A percentile compares a stretch with the other conserved stretches of the same genome.
These are phyloP conservation scores for Boletus mariae DNA, from an alignment of 1,284 basidiomycete genomes.

Conservation along the genomic window DNA sequence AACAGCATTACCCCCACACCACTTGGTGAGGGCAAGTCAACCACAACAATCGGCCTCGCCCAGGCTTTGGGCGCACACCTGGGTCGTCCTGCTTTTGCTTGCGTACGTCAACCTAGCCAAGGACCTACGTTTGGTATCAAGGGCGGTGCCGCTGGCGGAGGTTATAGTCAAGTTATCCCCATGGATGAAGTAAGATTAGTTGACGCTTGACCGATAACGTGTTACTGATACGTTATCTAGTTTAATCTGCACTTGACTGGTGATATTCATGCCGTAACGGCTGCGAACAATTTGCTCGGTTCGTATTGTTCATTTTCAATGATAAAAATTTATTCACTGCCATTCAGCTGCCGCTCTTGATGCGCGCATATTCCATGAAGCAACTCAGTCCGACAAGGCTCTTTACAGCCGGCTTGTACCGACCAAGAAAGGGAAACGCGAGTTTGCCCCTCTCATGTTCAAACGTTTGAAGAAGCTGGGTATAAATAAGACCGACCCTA, in stretches of 20 bases:
- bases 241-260: slow-evolving; percentile 97
- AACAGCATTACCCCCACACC: slow-evolving; percentile 94
- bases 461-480: slow-evolving; percentile 94
- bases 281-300: slow-evolving; percentile 95
- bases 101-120: slow-evolving; percentile 98
- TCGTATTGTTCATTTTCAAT: slow-evolving; percentile 13
- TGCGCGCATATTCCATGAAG: slow-evolving; percentile 98
- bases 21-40: slow-evolving; percentile 97
- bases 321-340: slow-evolving; percentile 8
- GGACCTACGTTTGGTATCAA: slow-evolving; percentile 99
- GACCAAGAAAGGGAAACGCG: slow-evolving; percentile 90
- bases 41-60: slow-evolving; percentile 95
- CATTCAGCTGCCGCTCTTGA: slow-evolving; percentile 86
- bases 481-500: slow-evolving; percentile 92
- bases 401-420: slow-evolving; percentile 93
- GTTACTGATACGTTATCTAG: slow-evolving; percentile 35
- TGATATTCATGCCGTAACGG: slow-evolving; percentile 97
- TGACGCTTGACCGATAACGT: neutral
- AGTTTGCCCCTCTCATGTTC: slow-evolving; percentile 95
- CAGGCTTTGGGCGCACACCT: slow-evolving; percentile 97
- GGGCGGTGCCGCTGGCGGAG: slow-evolving; percentile 97
- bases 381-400: slow-evolving; percentile 93
- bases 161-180: slow-evolving; percentile 98
- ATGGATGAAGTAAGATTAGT: slow-evolving; percentile 86
- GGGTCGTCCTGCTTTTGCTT: slow-evolving; percentile 90